Base-by-base conservation (phyloP, 257 asterid genomes). In the Solanum habrochaites region DNA sequence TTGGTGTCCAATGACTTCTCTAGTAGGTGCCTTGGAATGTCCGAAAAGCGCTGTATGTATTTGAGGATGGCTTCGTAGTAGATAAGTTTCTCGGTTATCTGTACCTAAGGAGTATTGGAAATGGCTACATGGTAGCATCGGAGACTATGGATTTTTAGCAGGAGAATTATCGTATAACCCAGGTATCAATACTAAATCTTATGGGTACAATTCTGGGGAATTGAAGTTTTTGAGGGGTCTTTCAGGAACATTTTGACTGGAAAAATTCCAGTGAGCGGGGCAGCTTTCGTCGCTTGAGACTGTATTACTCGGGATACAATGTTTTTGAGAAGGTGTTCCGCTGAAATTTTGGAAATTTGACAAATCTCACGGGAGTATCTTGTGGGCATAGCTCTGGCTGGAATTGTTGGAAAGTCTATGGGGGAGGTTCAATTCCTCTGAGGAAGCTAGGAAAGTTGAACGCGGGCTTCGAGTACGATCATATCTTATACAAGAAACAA, bases 141-240 rank as follows among this genome's bases (percentile, higher is more conserved):
- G 97, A 93, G 89, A 92, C 86, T 83, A 88, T 95, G 39, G 98
- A 95, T n/a, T 90, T 90, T 95, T n/a, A 85, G 98, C n/a, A 39
- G 98, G 98, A n/a, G 75, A 95, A 95, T 86, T 95, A n/a, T 91
- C 88, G 93, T 95, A n/a, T n/a, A n/a, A n/a, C 15, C 90, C 91
- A 85, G 98, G 95, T 12, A n/a, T 88, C 94, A 2, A 93, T 95
- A 87, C 98, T 0, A 89, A 37, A 60, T 88, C 86, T 58, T 95
- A 91, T 91, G 89, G 35, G 93, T n/a, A n/a, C n/a, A 93, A 85
- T 60, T 83, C n/a, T 95, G 91, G 83, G 58, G 67, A 91, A 86
- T 32, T 95, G 89, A 94, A 85, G 91, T 95, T 90, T 89, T 95
- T 95, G n/a, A n/a, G n/a, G 66, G 98, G 98, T 45, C 94, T 95